Conservation (phyloP, 2,329 filamentous ascomycete genomes). For the Aspergillus ustus region DNA sequence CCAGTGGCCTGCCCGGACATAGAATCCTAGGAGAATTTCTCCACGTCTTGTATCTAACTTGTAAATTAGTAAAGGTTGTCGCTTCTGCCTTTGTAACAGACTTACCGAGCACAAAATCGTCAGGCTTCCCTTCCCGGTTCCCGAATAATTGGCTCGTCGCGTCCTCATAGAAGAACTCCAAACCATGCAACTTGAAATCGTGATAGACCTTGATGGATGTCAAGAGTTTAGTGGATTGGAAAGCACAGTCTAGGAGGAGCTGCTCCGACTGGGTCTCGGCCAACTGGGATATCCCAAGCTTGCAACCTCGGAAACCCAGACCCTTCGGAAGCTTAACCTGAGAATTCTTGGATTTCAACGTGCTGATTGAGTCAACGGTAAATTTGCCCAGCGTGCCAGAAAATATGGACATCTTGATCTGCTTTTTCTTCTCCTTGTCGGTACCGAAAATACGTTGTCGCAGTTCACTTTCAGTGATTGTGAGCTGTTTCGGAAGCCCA, state of each 20-base stretch:
- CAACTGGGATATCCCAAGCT: slow-evolving; percentile 73
- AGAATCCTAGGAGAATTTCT: slow-evolving; percentile 86
- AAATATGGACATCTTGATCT: slow-evolving; percentile 72
- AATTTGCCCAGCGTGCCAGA: slow-evolving; percentile 75
- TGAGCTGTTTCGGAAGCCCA: slow-evolving; percentile 70
- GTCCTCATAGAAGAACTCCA: slow-evolving; percentile 95
- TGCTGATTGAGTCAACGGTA: slow-evolving; percentile 75
- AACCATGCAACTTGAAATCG: slow-evolving; percentile 75
- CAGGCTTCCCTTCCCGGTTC: slow-evolving; percentile 71
- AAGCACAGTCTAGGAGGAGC: slow-evolving; percentile 72
- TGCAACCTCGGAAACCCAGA: slow-evolving; percentile 74
- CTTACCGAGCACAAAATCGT: slow-evolving; percentile 78
- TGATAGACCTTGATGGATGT: slow-evolving; percentile 77
- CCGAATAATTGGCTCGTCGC: slow-evolving; percentile 84
- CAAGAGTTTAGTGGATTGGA: slow-evolving; percentile 72
- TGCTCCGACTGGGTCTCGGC: slow-evolving; percentile 72
- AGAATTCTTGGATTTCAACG: slow-evolving; percentile 72
- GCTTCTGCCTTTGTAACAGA: slow-evolving; percentile 18
- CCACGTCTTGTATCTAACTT: slow-evolving; percentile 75
- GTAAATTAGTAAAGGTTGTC: slow-evolving; percentile 24
- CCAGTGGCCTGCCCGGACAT: slow-evolving; percentile 76
- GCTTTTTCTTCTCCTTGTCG: slow-evolving; percentile 69
- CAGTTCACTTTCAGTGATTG: slow-evolving; percentile 75
- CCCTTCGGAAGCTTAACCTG: slow-evolving; percentile 75
- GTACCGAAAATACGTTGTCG: slow-evolving; percentile 70